A percentile compares a stretch with the other conserved stretches of the same genome.
Evolutionary conservation across 2,329 filamentous ascomycete species (phyloP).

Genomic region (Aspergillus floridensis): DNA sequence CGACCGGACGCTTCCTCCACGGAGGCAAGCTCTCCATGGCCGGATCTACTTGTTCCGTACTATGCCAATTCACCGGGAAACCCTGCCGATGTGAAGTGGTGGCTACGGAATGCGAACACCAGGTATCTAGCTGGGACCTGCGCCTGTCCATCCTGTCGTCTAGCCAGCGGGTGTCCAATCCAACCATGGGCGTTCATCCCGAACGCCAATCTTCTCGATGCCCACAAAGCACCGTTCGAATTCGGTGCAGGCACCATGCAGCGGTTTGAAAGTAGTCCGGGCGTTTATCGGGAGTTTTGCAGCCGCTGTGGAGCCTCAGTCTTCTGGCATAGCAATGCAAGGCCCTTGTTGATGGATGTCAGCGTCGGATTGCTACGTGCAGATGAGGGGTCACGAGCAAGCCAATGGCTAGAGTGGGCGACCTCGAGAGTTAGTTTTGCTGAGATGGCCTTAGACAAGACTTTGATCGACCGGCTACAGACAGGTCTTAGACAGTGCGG

Average conservation of each 20-base stretch:
- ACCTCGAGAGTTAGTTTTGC: constrained; percentile 57
- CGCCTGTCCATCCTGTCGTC: constrained; percentile 61
- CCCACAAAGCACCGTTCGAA: constrained; percentile 32
- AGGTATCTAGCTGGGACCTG: constrained; percentile 62
- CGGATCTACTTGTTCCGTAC: constrained; percentile 55
- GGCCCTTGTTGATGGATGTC: constrained; percentile 61
- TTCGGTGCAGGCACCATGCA: constrained; percentile 48
- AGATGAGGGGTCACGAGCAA: constrained; percentile 53
- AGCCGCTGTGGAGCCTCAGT: constrained; percentile 60
- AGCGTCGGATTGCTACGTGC: constrained; percentile 59
- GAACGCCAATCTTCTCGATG: constrained; percentile 54
- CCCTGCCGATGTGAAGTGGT: constrained; percentile 56
- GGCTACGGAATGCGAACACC: constrained; percentile 48
- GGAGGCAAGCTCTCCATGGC: constrained; percentile 48
- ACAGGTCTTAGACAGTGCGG: constrained; percentile 20
- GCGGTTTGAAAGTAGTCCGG: constrained; percentile 53
- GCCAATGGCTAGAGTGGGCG: constrained; percentile 63
- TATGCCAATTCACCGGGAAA: constrained; percentile 44
- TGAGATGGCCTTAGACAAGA: constrained; percentile 49
- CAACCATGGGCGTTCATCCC: constrained; percentile 67
- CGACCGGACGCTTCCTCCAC: constrained; percentile 52
- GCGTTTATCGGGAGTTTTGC: constrained; percentile 62
- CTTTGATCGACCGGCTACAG: constrained; percentile 29
- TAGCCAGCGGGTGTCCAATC: constrained; percentile 61
- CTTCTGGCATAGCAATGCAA: constrained; percentile 58